phyloP scores from a whole-genome alignment of 2,329 filamentous ascomycete genomes.

The Hypoxylon sp. region DNA sequence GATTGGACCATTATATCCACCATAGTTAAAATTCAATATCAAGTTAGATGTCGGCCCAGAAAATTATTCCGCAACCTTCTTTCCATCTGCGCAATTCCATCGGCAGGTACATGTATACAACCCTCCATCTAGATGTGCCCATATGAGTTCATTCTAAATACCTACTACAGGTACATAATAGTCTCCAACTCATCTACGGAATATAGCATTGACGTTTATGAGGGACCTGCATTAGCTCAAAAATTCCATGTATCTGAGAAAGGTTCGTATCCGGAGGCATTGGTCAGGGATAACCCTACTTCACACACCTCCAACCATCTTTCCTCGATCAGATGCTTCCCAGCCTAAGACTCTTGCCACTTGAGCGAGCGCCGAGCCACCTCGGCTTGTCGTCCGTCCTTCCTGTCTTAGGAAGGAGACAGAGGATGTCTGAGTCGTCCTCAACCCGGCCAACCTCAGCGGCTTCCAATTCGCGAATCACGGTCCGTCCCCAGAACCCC shows the following conservation, averaged over 20 bases:
- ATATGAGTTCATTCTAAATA: no score
- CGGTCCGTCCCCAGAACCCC: background rate
- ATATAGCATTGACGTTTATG: background rate
- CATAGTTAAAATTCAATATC: background rate
- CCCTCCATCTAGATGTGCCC: no score
- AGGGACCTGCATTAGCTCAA: slow-evolving; percentile 4
- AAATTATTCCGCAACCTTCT: no score
- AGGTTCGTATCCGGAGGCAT: background rate
- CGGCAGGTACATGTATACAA: no score
- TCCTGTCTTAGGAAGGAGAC: background rate
- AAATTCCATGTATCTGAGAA: background rate
- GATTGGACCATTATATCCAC: background rate
- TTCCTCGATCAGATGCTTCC: slow-evolving; percentile 7
- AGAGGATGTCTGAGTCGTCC: background rate
- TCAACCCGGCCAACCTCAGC: background rate
- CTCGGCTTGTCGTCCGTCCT: slow-evolving; percentile 8
- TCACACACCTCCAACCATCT: background rate
- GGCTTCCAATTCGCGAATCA: background rate
- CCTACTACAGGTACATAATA: no score
- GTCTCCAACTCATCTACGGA: no score
- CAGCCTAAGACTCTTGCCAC: background rate
- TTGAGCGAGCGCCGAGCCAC: background rate
- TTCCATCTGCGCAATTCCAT: no score
- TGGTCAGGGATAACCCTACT: background rate
- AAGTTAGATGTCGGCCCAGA: no score